Evolutionary conservation across 2,329 filamentous ascomycete species (phyloP).

Genomic region (Reticulascus tulasneorum): DNA sequence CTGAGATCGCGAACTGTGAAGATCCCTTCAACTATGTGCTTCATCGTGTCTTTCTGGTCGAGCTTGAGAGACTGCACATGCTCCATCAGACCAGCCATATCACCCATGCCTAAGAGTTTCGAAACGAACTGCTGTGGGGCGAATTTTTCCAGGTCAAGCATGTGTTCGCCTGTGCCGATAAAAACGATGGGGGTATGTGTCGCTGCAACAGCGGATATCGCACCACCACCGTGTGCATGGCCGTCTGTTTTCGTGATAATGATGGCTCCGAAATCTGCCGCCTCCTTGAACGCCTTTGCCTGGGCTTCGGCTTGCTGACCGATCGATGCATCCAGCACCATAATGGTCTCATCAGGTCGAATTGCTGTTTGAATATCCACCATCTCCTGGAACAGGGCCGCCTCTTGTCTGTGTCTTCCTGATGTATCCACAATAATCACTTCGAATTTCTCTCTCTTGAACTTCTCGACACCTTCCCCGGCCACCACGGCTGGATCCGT

Average conservation of each 20-base stretch:
- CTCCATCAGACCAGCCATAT: conserved; percentile 91
- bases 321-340: conserved; percentile 95
- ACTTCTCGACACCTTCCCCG: conserved; percentile 94
- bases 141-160: conserved; percentile 91
- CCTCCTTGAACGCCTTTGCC: conserved; percentile 94
- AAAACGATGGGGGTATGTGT: conserved; percentile 97
- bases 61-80: conserved; percentile 94
- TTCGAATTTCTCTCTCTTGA: conserved; percentile 98
- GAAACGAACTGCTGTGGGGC: conserved; percentile 89
- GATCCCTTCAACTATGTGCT: conserved; percentile 94
- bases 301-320: conserved; percentile 94
- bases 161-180: conserved; percentile 95
- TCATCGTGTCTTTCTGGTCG: conserved; percentile 98
- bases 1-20: conserved; percentile 93
- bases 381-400: conserved; percentile 96
- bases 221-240: conserved; percentile 90
- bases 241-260: conserved; percentile 99
- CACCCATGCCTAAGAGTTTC: conserved; percentile 94
- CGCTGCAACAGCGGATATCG: conserved; percentile 94
- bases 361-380: conserved; percentile 91
- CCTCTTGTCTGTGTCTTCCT: conserved; percentile 90
- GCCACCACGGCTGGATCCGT: conserved; percentile 93
- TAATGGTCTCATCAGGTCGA: conserved; percentile 91
- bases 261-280: conserved; percentile 94
- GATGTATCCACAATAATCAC: conserved; percentile 98